phyloP scores from a whole-genome alignment of 768 basidiomycete genomes.

The Lactarius quietus region DNA sequence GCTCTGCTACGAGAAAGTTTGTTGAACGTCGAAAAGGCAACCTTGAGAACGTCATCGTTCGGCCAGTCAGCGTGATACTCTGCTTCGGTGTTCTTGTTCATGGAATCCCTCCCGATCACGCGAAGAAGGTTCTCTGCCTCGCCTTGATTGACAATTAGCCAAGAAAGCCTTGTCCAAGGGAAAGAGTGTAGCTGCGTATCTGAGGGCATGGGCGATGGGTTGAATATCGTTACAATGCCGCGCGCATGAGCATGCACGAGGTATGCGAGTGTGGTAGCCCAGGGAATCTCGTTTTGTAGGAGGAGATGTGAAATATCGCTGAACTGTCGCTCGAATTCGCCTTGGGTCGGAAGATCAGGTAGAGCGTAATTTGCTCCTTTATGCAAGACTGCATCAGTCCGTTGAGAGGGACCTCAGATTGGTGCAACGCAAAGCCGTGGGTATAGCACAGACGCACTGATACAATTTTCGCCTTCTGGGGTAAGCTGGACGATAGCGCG shows the following conservation, averaged over 20 bases:
- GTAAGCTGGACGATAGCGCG: slow-evolving; percentile 60
- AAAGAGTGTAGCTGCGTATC: slow-evolving; percentile 39
- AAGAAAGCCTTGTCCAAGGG: slow-evolving; percentile 49
- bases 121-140: slow-evolving; percentile 39
- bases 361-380: slow-evolving; percentile 54
- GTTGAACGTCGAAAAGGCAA: slow-evolving; percentile 27
- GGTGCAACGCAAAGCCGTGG: neutral
- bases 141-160: slow-evolving; percentile 54
- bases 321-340: slow-evolving; percentile 27
- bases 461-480: slow-evolving; percentile 57
- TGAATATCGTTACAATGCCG: slow-evolving; percentile 41
- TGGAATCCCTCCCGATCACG: slow-evolving; percentile 1
- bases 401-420: neutral
- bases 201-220: slow-evolving; percentile 55
- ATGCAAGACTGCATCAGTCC: slow-evolving; percentile 44
- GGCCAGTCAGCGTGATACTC: slow-evolving; percentile 16
- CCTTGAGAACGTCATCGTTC: slow-evolving; percentile 19
- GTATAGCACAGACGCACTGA: slow-evolving; percentile 39
- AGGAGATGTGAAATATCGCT: slow-evolving; percentile 47
- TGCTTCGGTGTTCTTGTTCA: neutral
- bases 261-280: slow-evolving; percentile 40
- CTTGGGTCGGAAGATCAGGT: slow-evolving; percentile 33
- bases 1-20: slow-evolving; percentile 28
- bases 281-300: slow-evolving; percentile 57
- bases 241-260: slow-evolving; percentile 26